Base-by-base conservation (phyloP, 1,139 yeast genomes). In the Geotrichum klebahnii region DNA sequence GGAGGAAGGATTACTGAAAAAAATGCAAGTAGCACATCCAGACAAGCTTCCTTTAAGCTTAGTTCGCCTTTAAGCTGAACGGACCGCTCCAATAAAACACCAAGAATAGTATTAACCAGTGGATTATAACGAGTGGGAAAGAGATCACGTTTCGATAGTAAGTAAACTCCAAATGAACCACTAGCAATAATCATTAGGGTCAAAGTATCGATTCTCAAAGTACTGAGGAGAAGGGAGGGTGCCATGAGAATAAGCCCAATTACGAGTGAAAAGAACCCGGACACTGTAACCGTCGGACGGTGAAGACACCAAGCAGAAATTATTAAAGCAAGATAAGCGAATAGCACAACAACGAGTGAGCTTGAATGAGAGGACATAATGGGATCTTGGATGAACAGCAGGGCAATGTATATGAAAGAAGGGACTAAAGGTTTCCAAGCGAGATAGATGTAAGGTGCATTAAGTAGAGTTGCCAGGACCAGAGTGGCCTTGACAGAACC, bases 111-210 rank as follows among this genome's bases (percentile, higher is more conserved):
- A 20, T 61, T 62, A 3, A 61, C 53, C 1, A 60, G 24, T 2
- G 67, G 58, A 52, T 68, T 68, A 50, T 58, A 56, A 24, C 68
- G 54, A 12, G 69, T 57, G n/a, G 66, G 64, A n/a, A 53, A 54
- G 12, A 65, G 55, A 42, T 68, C 68, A 4, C 68, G 60, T 32
- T 64, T 60, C 20, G 67, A 59, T 6, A 69, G 52, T 23, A 67
- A 46, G 52, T 66, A 68, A 16, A 68, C 69, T 1, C 67, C 69
- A 12, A 64, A 52, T 0, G 72, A 65, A 8, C 69, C 67, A 29
- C 64, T 57, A 5, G 69, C 59, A 29, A 68, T 67, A 3, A 61
- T 49, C 24, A 61, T 50, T 32, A 63, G 53, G 0, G 61, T 55
- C 5, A 63, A 22, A 6, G 57, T 46, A 39, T 62, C 58, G n/a